Evolutionary conservation across 108 stramenopile species (phyloP), one percentile per base, ranked within the genome.

Genomic region (Poteriospumella lacustris): DNA sequence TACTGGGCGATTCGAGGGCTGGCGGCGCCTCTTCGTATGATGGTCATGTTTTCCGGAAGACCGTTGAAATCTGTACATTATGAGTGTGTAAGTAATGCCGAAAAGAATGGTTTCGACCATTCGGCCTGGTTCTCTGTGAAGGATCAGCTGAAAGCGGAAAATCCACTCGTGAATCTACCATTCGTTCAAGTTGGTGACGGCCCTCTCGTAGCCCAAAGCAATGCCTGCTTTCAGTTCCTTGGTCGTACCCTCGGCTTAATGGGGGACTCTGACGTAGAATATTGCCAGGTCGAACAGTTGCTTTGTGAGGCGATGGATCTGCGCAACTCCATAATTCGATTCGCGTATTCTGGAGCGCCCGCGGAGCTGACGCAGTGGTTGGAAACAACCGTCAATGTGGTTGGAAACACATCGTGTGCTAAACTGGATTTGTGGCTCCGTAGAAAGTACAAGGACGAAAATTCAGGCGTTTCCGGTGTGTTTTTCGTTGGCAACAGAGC

Each of bases 251-350:
- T 73, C 5, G 33, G 24, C 33, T 5, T 73, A 5, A 15, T 44
- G 36, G 70, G 70, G 31, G 31, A 44, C 9, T 5, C 38, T 73
- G 70, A 73, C 15, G 5, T 12, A 33, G 70, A 73, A 34, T 5
- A 26, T 12, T 5, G 5, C 15, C 31, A 73, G 41, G 12, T 15
- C 33, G 70, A 73, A 56, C 12, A 42, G 70, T 42, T 73, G 5
- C 47, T 73, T 19, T 73, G 70, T 73, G 70, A 73, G 41, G 38
- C 5, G 26, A 73, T 73, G 70, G 70, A 73, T 38, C 70, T 73
- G 36, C 43, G 70, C 26, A 73, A 5, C 36, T 33, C 38, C 3
- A 42, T 73, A n/a, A 3, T 38, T 42, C 9, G 12, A 42, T 73
- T 34, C 36, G 36, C 5, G 26, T 73, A 73, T 38, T 9, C 31